These are phyloP conservation scores for Mortierella sp. DNA, from an alignment of 371 early-diverging fungal genomes.

Conservation along the genomic window DNA sequence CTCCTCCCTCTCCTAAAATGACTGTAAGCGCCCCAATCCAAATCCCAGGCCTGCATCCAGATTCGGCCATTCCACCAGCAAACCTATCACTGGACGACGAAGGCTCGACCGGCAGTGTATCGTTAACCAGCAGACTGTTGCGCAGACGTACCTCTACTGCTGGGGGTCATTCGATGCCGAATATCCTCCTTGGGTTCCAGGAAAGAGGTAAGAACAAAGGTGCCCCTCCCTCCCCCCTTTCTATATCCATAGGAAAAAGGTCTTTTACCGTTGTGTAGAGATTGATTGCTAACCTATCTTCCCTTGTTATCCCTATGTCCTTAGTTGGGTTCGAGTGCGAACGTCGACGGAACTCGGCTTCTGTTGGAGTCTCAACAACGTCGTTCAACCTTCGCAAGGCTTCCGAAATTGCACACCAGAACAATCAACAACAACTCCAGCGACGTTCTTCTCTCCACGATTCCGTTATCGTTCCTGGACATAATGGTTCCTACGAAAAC, in stretches of 20 bases:
- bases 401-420: conserved; percentile 1
- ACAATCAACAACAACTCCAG: neutral
- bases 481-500: neutral
- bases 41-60: neutral
- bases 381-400: conserved; percentile 36
- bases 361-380: conserved; percentile 26
- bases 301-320: neutral
- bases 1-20: neutral
- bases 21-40: neutral
- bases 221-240: too few species aligned
- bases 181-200: neutral
- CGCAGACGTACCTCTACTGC: conserved; percentile 25
- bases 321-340: conserved; percentile 12
- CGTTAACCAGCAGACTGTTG: conserved; percentile 27
- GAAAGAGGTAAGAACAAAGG: conserved; percentile 30
- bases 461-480: too few species aligned
- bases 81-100: too few species aligned
- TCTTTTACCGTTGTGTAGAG: too few species aligned
- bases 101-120: neutral
- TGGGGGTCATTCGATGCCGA: neutral
- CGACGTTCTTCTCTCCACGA: neutral
- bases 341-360: conserved; percentile 26
- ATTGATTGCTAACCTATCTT: neutral
- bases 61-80: too few species aligned
- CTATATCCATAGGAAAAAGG: too few species aligned